Percentiles rank a stretch among this genome's conserved stretches.
Conservation (phyloP, 169 alveolate genomes). For the Perkinsus chesapeaki region DNA sequence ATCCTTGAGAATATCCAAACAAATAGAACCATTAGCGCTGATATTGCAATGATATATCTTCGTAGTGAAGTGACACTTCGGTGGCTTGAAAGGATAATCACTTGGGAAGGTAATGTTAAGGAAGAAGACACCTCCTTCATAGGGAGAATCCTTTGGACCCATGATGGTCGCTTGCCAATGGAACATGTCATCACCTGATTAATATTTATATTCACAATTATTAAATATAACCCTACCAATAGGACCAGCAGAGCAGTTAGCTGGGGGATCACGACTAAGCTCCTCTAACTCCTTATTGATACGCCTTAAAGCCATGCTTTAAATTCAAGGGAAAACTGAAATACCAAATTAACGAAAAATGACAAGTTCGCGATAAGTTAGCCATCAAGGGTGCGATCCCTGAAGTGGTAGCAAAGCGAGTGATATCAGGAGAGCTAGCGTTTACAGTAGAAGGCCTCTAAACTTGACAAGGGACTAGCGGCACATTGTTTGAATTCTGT, state of each 20-base stretch:
- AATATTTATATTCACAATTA: slow-evolving; percentile 57
- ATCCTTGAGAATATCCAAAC: slow-evolving; percentile 87
- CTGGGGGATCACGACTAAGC: slow-evolving; percentile 96
- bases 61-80: slow-evolving; percentile 86
- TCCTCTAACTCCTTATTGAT: slow-evolving; percentile 82
- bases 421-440: too few species aligned
- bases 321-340: neutral
- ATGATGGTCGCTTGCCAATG: slow-evolving; percentile 95
- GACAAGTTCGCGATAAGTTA: too few species aligned
- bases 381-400: too few species aligned
- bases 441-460: too few species aligned
- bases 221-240: slow-evolving; percentile 39
- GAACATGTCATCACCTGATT: slow-evolving; percentile 85
- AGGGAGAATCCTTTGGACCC: slow-evolving; percentile 93
- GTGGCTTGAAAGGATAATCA: slow-evolving; percentile 97
- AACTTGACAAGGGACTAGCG: too few species aligned
- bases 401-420: too few species aligned
- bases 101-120: slow-evolving; percentile 89
- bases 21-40: slow-evolving; percentile 87
- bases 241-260: slow-evolving; percentile 95
- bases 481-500: too few species aligned
- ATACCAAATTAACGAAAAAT: neutral
- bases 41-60: slow-evolving; percentile 91
- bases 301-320: neutral
- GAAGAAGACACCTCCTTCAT: slow-evolving; percentile 89